Evolutionary conservation across 2,329 filamentous ascomycete species (phyloP).

Genomic region (Penicillium sp.): DNA sequence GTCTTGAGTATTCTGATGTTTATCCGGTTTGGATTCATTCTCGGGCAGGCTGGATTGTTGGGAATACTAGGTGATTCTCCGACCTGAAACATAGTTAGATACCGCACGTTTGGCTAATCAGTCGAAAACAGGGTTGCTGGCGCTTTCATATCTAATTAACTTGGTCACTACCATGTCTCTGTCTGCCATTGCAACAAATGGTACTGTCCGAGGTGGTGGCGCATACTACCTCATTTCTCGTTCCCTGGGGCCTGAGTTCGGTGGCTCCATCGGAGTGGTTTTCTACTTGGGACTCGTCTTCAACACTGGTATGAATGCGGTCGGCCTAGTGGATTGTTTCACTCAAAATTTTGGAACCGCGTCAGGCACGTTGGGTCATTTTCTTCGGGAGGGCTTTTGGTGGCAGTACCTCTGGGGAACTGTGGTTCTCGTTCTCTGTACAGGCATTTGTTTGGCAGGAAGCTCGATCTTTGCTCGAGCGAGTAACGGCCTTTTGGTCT

Average conservation of each 20-base stretch:
- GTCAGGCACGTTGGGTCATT: constrained; percentile 60
- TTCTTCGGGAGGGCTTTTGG: constrained; percentile 74
- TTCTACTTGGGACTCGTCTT: constrained; percentile 90
- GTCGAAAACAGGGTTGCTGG: constrained; percentile 63
- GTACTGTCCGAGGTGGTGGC: constrained; percentile 82
- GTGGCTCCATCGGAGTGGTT: constrained; percentile 82
- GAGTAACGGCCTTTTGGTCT: constrained; percentile 73
- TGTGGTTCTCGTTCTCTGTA: constrained; percentile 70
- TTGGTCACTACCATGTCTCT: constrained; percentile 84
- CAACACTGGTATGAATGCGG: constrained; percentile 84
- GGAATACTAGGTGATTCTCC: constrained; percentile 70
- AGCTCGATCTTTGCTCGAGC: constrained; percentile 79
- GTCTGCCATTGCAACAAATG: constrained; percentile 87
- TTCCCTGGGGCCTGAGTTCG: constrained; percentile 84
- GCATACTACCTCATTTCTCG: constrained; percentile 89
- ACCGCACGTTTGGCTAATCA: constrained; percentile 24
- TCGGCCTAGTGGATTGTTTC: constrained; percentile 82
- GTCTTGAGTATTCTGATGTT: constrained; percentile 93
- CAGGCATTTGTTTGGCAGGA: constrained; percentile 74
- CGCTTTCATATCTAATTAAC: constrained; percentile 77
- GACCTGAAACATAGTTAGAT: background rate
- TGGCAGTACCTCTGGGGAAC: constrained; percentile 77
- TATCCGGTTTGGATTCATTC: constrained; percentile 80
- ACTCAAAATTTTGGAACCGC: constrained; percentile 70
- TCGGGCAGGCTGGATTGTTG: constrained; percentile 77